Evolutionary conservation across 2,329 filamentous ascomycete species (phyloP), one percentile per base, ranked within the genome.

Genomic region (Raffaelea albimanens): DNA sequence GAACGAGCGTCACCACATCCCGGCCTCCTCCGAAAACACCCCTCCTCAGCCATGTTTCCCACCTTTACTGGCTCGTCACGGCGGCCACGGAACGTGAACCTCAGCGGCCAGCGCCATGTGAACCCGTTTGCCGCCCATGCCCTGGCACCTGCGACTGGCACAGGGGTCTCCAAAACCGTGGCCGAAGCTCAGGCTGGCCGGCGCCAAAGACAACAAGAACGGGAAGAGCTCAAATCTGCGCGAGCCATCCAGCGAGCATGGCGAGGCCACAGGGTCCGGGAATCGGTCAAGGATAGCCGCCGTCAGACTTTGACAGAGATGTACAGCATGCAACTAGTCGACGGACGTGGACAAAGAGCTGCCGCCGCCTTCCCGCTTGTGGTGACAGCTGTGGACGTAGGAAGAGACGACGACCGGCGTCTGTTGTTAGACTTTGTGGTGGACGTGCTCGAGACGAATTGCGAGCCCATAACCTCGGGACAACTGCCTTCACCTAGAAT

Each of bases 11-110:
- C n/a, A n/a, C n/a, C n/a, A n/a, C n/a, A n/a, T n/a, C n/a, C n/a
- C n/a, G n/a, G n/a, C n/a, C n/a, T n/a, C n/a, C n/a, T n/a, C n/a
- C 23, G 40, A 42, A 38, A 4, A 11, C 21, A 14, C 20, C 8
- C 20, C 21, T n/a, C n/a, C n/a, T 34, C 46, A 44, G 50, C 61
- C 61, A 96, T 96, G 91, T 94, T 93, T 68, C 83, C 85, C 52
- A 89, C 85, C 46, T 98, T 98, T 69, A 93, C 87, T 21, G 93
- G 93, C 57, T 87, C 70, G 66, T 87, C 88, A 58, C 83, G 87
- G 59, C 85, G 87, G 56, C 83, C 85, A 52, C 83, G 93, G 55
- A 90, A 96, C 63, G 88, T 97, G 62, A 96, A 97, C 67, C 82
- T 98, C 52, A 93, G 88, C 55, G 93, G 89, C 53, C 84, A 90